Evolutionary conservation across 768 basidiomycete genomes (phyloP).

Genomic region (Mrakia blollopis): DNA sequence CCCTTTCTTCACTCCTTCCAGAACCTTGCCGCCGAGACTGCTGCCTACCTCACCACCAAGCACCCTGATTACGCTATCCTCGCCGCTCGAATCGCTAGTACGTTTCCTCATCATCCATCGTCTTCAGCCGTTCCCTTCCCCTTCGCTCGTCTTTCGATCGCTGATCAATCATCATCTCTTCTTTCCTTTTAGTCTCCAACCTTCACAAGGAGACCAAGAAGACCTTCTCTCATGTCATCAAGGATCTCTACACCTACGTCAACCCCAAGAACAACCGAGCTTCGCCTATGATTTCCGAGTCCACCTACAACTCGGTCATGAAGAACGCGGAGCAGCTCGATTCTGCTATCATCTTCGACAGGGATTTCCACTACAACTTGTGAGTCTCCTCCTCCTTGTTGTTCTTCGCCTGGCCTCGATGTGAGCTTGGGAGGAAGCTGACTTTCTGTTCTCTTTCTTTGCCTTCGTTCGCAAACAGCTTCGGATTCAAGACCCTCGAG

Average conservation of each 20-base stretch:
- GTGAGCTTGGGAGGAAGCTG: not conserved
- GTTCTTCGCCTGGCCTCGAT: not conserved
- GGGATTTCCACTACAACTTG: constrained; percentile 97
- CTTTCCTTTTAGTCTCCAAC: constrained; percentile 63
- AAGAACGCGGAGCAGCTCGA: constrained; percentile 77
- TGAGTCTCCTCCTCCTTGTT: constrained; percentile 46
- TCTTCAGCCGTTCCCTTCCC: not conserved
- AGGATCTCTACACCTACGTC: constrained; percentile 86
- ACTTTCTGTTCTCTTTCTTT: not conserved
- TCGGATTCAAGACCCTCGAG: constrained; percentile 99
- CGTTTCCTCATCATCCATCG: no score
- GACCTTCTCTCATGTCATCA: constrained; percentile 85
- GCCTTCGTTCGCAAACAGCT: constrained; percentile 44
- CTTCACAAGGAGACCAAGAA: constrained; percentile 99
- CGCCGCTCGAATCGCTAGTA: constrained; percentile 83
- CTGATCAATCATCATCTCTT: not conserved
- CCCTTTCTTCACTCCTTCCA: constrained; percentile 40
- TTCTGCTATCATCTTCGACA: constrained; percentile 93
- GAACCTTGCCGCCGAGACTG: constrained; percentile 96
- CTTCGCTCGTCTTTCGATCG: not conserved
- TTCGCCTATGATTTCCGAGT: constrained; percentile 85
- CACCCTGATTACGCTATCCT: constrained; percentile 98
- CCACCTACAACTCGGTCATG: constrained; percentile 74
- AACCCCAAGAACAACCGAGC: constrained; percentile 89
- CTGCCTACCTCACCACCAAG: constrained; percentile 93